Percentiles rank a stretch among this genome's conserved stretches.
phyloP scores from a whole-genome alignment of 1,139 yeast genomes.

The Diutina rugosa region DNA sequence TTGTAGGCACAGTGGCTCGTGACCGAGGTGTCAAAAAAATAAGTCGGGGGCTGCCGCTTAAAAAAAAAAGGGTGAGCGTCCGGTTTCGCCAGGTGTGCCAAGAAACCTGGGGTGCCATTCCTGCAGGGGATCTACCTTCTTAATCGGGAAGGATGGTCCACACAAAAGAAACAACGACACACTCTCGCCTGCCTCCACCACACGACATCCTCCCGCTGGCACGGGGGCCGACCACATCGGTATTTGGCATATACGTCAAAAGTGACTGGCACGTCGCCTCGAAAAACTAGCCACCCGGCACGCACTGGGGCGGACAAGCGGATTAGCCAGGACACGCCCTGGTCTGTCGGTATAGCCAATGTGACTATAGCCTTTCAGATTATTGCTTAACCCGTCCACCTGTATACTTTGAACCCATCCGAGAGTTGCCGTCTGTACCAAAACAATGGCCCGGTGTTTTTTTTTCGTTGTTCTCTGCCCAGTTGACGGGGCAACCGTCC shows the following conservation, averaged over 20 bases:
- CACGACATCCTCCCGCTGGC: background rate
- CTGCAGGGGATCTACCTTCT: background rate
- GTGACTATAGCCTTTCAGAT: no score
- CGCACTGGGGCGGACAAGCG: background rate
- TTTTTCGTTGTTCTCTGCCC: no score
- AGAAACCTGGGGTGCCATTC: background rate
- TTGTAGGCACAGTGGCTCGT: background rate
- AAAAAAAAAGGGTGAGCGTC: background rate
- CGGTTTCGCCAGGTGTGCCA: background rate
- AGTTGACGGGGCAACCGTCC: background rate
- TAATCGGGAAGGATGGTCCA: background rate
- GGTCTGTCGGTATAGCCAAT: no score
- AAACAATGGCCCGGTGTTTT: no score
- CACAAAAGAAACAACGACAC: background rate
- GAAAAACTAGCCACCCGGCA: background rate
- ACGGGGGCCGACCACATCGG: background rate
- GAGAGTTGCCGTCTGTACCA: background rate
- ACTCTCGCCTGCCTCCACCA: background rate
- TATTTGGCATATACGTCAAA: background rate
- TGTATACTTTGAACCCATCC: background rate
- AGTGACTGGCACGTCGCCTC: background rate
- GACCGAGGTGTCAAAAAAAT: no score
- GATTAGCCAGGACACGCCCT: background rate
- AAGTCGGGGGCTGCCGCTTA: background rate
- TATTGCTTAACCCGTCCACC: no score